Base-by-base conservation (phyloP, 768 basidiomycete species). In the Collybia sordida region DNA sequence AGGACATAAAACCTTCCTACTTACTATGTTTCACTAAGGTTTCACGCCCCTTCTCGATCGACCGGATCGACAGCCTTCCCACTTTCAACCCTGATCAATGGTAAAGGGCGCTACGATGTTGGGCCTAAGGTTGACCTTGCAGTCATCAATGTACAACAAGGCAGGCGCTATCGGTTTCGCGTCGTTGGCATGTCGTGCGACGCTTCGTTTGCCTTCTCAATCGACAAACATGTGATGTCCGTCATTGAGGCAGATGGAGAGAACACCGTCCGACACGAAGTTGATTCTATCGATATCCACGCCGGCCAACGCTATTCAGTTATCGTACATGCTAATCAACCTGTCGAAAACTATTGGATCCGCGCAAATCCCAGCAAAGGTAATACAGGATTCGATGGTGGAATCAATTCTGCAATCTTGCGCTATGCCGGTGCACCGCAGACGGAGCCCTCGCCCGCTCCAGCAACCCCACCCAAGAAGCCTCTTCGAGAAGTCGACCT, bases 161-260 rank as follows among this genome's bases (percentile, higher is more conserved):
- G 63, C 1, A 63, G 59, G 47, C 59, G 71, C 14, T 73, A 72
- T 46, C 66, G 71, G 19, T 59, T 69, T 50, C 65, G 72, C 12
- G 48, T 72, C 8, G 52, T 72, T 40, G 63, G 63, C 39, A 56
- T 66, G 49, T 62, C 64, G 17, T 71, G 67, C 59, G 64, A 61
- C 47, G 59, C 64, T 17, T 60, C 59, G 34, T 78, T 68, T 55
- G 62, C 59, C 34, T 78, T 80, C 58, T 63, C 71, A 2, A 72
- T 80, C 27, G 74, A 78, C 53, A 65, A 68, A 12, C 78, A 80
- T 50, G 59, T 14, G 25, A 24, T 44, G 22, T 79, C 74, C 4
- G 64, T 82, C 47, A 81, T 83, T 37, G 80, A 82, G 53, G 75
- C 60, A 1, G 81, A 82, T 35, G 71, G 74, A 0, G 64, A 59